phyloP scores from a whole-genome alignment of 1,139 yeast genomes.

The Schwanniomyces etchellsii region DNA sequence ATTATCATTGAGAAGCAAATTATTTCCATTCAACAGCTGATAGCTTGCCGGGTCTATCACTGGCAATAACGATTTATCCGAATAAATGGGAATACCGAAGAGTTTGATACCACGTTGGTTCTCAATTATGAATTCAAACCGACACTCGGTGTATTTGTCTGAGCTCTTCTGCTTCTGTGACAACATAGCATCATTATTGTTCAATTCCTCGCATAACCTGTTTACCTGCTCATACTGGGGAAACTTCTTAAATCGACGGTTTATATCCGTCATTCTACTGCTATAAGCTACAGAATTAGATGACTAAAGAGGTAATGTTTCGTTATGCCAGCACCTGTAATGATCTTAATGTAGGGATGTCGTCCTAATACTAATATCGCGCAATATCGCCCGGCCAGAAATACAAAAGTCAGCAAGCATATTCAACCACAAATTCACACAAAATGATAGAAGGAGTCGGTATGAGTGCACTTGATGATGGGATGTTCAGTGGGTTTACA shows the following conservation, averaged over 20 bases:
- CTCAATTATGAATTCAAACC: slow-evolving; percentile 47
- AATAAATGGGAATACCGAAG: slow-evolving; percentile 60
- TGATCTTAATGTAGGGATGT: no score
- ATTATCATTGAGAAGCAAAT: slow-evolving; percentile 22
- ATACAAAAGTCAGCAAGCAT: no score
- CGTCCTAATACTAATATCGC: no score
- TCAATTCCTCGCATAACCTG: slow-evolving; percentile 2
- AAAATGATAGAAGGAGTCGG: no score
- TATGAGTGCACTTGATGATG: no score
- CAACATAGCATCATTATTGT: slow-evolving; percentile 1
- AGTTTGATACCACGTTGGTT: slow-evolving; percentile 67
- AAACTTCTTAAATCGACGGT: slow-evolving; percentile 6
- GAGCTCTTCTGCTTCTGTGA: background rate
- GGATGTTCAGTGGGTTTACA: no score
- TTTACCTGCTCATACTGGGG: slow-evolving; percentile 8
- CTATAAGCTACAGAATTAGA: no score
- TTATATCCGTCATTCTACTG: slow-evolving; percentile 5
- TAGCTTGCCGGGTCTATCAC: slow-evolving; percentile 52
- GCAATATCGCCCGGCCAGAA: no score
- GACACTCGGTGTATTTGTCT: slow-evolving; percentile 6
- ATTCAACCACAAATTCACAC: no score
- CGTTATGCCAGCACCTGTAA: no score
- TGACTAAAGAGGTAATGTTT: no score
- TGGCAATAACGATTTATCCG: slow-evolving; percentile 51
- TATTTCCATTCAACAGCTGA: slow-evolving; percentile 27